Evolutionary conservation across 139 green algal species (phyloP).

Genomic region (Chlamydomonas incerta): DNA sequence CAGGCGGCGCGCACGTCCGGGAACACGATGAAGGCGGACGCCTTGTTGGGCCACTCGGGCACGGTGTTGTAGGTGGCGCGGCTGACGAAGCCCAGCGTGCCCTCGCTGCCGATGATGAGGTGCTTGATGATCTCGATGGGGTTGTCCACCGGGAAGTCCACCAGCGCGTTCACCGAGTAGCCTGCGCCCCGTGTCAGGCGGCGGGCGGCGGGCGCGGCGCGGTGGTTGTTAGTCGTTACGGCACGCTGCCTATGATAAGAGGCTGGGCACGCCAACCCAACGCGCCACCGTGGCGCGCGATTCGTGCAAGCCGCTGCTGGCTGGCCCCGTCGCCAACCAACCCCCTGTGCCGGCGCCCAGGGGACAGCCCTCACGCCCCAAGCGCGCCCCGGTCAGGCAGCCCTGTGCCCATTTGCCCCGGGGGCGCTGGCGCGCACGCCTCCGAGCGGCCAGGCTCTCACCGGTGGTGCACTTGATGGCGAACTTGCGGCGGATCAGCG

Average conservation of each 20-base stretch:
- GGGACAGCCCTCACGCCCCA: too few relatives aligned
- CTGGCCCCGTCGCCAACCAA: too few relatives aligned
- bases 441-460: neutral
- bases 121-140: slow-evolving; percentile 98
- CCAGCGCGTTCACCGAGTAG: slow-evolving; percentile 93
- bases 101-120: slow-evolving; percentile 95
- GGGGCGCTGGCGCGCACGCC: too few relatives aligned
- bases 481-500: slow-evolving; percentile 96
- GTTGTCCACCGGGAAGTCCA: slow-evolving; percentile 91
- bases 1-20: slow-evolving; percentile 89
- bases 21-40: slow-evolving; percentile 93
- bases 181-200: slow-evolving; percentile 37
- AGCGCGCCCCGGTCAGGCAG: too few relatives aligned
- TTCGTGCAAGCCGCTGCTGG: too few relatives aligned
- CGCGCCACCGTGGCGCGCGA: too few relatives aligned
- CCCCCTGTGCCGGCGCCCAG: too few relatives aligned
- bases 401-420: too few relatives aligned
- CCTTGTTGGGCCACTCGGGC: slow-evolving; percentile 88
- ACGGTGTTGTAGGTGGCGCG: slow-evolving; percentile 95
- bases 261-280: too few relatives aligned
- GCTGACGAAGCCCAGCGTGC: slow-evolving; percentile 94
- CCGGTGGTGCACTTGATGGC: slow-evolving; percentile 99
- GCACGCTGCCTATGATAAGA: too few relatives aligned
- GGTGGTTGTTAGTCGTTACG: too few relatives aligned
- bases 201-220: too few relatives aligned